These are phyloP conservation scores for Fraxinus velutina DNA, from an alignment of 305 asterid species.

Conservation along the genomic window DNA sequence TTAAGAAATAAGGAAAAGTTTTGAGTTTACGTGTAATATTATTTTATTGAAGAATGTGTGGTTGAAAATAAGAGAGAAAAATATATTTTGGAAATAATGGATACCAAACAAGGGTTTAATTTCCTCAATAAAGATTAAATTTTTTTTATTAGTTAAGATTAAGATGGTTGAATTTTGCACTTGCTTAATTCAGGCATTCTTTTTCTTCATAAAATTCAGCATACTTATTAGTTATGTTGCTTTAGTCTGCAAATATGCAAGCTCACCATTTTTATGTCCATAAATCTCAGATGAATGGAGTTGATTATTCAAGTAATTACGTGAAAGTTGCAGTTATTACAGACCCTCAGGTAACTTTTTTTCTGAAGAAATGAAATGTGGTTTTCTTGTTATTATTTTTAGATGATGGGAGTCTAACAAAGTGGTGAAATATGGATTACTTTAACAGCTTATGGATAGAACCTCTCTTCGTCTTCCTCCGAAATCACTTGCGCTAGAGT, in stretches of 20 bases:
- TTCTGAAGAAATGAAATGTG: not conserved
- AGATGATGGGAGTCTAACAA: not conserved
- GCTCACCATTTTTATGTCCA: conserved; percentile 22
- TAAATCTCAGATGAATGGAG: conserved; percentile 46
- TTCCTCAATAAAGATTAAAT: not conserved
- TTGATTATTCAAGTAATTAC: conserved; percentile 43
- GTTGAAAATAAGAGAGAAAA: not conserved
- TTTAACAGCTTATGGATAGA: conserved; percentile 82
- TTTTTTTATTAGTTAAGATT: not conserved
- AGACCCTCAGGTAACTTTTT: conserved; percentile 79
- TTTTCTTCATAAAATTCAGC: not conserved
- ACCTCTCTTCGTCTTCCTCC: conserved; percentile 80
- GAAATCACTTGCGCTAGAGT: conserved; percentile 69
- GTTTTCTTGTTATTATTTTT: conserved; percentile 12
- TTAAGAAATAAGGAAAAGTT: not conserved
- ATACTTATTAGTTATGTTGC: not conserved
- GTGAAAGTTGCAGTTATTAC: conserved; percentile 77
- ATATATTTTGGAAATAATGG: not conserved
- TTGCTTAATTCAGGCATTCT: not conserved
- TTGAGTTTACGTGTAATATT: not conserved
- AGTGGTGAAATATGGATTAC: conserved; percentile 1
- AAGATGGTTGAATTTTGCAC: conserved; percentile 5
- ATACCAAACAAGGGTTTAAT: not conserved
- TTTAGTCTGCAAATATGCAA: not conserved
- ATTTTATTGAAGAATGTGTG: not conserved